Evolutionary conservation across 768 basidiomycete genomes (phyloP), one percentile per base, ranked within the genome.

Genomic region (Mycena crocata): DNA sequence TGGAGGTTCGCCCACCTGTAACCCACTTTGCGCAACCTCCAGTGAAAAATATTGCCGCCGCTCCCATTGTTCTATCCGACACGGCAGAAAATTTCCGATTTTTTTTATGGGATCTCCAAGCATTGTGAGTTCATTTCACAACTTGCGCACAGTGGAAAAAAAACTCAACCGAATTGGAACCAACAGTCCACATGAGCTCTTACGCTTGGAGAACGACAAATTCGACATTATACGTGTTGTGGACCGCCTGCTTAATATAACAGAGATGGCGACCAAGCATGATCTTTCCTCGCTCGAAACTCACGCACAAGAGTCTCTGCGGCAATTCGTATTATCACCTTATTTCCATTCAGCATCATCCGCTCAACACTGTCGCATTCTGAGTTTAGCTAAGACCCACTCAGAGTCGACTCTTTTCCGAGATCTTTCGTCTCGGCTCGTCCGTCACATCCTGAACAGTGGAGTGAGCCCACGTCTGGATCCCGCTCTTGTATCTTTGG

Each of bases 371-470:
- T 81, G 19, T 82, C 82, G 83, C 19, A 75, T 87, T 32, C 79
- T 91, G 49, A 78, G 83, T 39, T 78, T 91, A 37, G 87, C 89
- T 0, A n/a, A n/a, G n/a, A 81, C 84, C 31, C 76, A 81, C 55
- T 86, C n/a, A n/a, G n/a, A n/a, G n/a, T n/a, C 86, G 66, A 74
- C 80, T 42, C 84, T 89, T 28, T 78, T 89, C 72, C 79, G 83
- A 50, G 78, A 82, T 42, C 80, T 67, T 21, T 52, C 49, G 7
- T 42, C 56, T 35, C 26, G 66, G 14, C 34, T 62, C 6, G 54
- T 40, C 14, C 34, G 51, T 17, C 32, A 21, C 15, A 62, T 67
- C 35, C 49, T 67, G 23, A n/a, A n/a, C n/a, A n/a, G n/a, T n/a
- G 60, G 40, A 8, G 46, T 26, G 12, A 37, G n/a, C 40, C 30